A percentile compares a stretch with the other conserved stretches of the same genome.
These are phyloP conservation scores for Aspergillus caelatus DNA, from an alignment of 2,329 filamentous ascomycete genomes.

Conservation along the genomic window DNA sequence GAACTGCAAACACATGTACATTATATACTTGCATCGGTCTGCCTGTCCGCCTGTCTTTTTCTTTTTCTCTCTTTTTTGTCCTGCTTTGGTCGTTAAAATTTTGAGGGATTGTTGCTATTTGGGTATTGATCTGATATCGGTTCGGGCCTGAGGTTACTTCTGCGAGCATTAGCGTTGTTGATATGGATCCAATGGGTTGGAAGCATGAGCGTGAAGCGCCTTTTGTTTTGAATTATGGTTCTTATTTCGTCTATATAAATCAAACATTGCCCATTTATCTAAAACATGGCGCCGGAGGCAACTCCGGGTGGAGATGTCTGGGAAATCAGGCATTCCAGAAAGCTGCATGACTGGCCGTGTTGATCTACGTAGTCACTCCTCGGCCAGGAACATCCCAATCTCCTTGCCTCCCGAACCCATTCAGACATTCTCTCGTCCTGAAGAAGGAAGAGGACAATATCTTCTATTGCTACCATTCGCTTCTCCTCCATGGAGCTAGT, in stretches of 20 bases:
- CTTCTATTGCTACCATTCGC: constrained; percentile 7
- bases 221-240: background rate
- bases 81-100: background rate
- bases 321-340: constrained; percentile 7
- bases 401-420: constrained; percentile 14
- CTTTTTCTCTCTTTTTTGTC: constrained; percentile 4
- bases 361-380: constrained; percentile 6
- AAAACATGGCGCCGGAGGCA: background rate
- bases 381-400: constrained; percentile 10
- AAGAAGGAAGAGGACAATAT: constrained; percentile 10
- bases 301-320: background rate
- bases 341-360: constrained; percentile 9
- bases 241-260: background rate
- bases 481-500: constrained; percentile 26
- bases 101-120: background rate
- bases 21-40: constrained; percentile 23
- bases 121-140: background rate
- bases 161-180: background rate
- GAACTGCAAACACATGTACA: constrained; percentile 17
- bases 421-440: background rate
- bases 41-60: constrained; percentile 21
- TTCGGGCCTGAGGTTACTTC: background rate
- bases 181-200: background rate
- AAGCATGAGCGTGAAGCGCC: background rate
- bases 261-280: background rate